phyloP scores from a whole-genome alignment of 257 asterid genomes.

The Solanum pennellii region DNA sequence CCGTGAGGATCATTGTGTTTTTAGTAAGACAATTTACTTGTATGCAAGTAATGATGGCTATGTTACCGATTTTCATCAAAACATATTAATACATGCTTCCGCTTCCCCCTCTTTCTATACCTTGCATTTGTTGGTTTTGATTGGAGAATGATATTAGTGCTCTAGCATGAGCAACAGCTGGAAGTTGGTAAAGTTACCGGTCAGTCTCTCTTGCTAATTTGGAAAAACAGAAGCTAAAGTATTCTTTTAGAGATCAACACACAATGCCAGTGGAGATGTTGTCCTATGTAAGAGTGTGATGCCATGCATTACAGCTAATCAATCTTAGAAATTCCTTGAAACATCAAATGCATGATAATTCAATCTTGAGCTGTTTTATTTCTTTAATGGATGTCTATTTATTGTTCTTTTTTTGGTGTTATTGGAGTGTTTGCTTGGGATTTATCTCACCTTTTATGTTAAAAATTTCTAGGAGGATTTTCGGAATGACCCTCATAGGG shows the following conservation, averaged over 20 bases:
- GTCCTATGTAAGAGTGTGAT: not conserved
- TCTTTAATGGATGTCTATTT: not conserved
- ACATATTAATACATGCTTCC: not conserved
- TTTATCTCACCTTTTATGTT: not conserved
- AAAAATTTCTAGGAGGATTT: conserved; percentile 47
- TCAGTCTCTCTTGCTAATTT: not conserved
- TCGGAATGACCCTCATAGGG: conserved; percentile 56
- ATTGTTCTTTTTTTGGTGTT: not conserved
- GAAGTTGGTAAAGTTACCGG: not conserved
- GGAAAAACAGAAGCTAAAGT: not conserved
- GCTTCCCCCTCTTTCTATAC: not conserved
- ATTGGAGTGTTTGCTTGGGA: not conserved
- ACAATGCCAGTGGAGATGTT: not conserved
- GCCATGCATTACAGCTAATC: not conserved
- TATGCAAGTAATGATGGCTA: not conserved
- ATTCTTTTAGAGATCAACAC: not conserved
- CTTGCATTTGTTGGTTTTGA: not conserved
- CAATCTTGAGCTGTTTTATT: not conserved
- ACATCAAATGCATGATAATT: not conserved
- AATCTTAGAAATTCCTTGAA: not conserved
- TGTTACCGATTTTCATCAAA: not conserved
- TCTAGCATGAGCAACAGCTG: not conserved
- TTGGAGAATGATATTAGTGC: not conserved
- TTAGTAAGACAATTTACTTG: not conserved
- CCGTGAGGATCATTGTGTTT: not conserved